Percentiles rank a stretch among this genome's conserved stretches.
Conservation (phyloP, 140 eudicot species). For the Oenanthe javanica region DNA sequence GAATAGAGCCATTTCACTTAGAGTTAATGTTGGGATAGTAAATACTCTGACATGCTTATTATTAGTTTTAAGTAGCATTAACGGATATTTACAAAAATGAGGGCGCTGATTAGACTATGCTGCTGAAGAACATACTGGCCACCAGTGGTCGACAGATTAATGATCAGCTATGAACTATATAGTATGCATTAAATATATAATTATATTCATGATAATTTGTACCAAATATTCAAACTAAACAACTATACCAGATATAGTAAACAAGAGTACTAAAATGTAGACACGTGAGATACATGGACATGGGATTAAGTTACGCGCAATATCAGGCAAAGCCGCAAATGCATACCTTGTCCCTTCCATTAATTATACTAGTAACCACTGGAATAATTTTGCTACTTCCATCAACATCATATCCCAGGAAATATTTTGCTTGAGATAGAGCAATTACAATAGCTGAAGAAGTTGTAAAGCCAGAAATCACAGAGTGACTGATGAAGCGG, state of each 20-base stretch:
- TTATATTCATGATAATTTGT: neutral
- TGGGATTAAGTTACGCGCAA: neutral
- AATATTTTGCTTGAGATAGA: constrained; percentile 93
- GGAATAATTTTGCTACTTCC: constrained; percentile 91
- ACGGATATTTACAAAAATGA: neutral
- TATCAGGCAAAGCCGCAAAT: neutral
- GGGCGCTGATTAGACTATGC: neutral
- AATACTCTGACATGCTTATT: neutral
- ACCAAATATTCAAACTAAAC: no score
- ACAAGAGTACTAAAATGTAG: neutral
- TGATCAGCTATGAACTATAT: neutral
- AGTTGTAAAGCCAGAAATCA: constrained; percentile 97
- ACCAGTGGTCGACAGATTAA: neutral
- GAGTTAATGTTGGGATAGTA: neutral
- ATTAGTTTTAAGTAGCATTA: neutral
- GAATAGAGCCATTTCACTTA: neutral
- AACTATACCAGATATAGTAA: no score
- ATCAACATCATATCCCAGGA: constrained; percentile 68
- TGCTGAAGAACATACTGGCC: neutral
- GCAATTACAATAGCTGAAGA: constrained; percentile 95
- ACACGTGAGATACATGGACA: neutral
- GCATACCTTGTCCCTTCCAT: constrained; percentile 69
- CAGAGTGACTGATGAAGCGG: constrained; percentile 96
- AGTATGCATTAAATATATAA: neutral
- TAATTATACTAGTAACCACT: constrained; percentile 64